A percentile compares a stretch with the other conserved stretches of the same genome.
Conservation (phyloP, 2,329 filamentous ascomycete genomes). For the Fusarium devonianum region DNA sequence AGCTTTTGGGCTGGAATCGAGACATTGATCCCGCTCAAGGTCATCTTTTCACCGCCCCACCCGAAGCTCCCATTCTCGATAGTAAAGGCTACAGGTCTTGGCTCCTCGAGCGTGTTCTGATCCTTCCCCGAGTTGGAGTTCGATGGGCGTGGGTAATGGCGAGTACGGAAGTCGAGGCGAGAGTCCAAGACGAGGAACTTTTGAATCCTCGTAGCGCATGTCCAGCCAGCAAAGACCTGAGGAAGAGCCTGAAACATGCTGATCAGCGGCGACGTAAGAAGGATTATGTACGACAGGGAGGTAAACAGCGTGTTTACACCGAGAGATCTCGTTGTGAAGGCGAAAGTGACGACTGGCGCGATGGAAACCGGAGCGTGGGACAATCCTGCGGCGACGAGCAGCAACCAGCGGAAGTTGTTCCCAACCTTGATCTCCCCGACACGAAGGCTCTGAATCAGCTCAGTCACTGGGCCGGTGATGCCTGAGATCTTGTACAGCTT, state of each 20-base stretch:
- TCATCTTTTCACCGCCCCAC: slow-evolving; percentile 38
- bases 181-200: slow-evolving; percentile 46
- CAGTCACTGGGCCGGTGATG: slow-evolving; percentile 39
- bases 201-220: slow-evolving; percentile 48
- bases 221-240: slow-evolving; percentile 41
- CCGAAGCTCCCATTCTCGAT: slow-evolving; percentile 37
- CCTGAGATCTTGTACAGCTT: slow-evolving; percentile 46
- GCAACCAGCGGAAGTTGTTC: slow-evolving; percentile 38
- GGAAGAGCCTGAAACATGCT: slow-evolving; percentile 46
- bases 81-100: slow-evolving; percentile 5
- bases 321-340: slow-evolving; percentile 37
- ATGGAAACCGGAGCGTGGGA: slow-evolving; percentile 48
- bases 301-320: slow-evolving; percentile 44
- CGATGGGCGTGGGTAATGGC: not conserved
- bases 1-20: slow-evolving; percentile 33
- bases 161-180: slow-evolving; percentile 34
- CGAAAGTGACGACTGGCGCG: slow-evolving; percentile 46
- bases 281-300: slow-evolving; percentile 45
- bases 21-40: slow-evolving; percentile 27
- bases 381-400: slow-evolving; percentile 37
- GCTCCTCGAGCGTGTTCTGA: fast-evolving
- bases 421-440: slow-evolving; percentile 42
- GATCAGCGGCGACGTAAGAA: slow-evolving; percentile 45
- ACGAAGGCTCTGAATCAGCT: slow-evolving; percentile 42
- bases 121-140: slow-evolving; percentile 11